Percentiles rank a stretch among this genome's conserved stretches.
phyloP scores from a whole-genome alignment of 805 yeast species.

The Monosporozyma aerobia region DNA sequence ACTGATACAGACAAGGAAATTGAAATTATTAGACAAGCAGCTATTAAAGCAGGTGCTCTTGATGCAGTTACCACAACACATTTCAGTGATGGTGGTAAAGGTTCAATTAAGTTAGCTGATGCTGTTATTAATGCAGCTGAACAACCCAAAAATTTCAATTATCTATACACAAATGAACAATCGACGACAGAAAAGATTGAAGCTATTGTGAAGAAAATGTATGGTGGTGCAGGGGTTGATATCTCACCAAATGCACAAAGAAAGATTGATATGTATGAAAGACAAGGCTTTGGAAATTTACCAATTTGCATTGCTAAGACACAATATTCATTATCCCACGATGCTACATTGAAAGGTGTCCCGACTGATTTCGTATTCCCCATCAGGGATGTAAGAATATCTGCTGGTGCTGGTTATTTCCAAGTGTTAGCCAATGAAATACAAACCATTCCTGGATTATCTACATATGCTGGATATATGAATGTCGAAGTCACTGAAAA shows the following conservation, averaged over 20 bases:
- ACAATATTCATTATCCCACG: conserved; percentile 92
- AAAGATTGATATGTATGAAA: conserved; percentile 72
- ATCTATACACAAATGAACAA: conserved; percentile 61
- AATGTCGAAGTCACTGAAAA: conserved; percentile 84
- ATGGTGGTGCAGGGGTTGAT: conserved; percentile 83
- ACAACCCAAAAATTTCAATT: conserved; percentile 41
- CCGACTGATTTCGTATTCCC: conserved; percentile 93
- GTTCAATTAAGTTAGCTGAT: conserved; percentile 76
- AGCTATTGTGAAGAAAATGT: conserved; percentile 78
- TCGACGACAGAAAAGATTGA: conserved; percentile 73
- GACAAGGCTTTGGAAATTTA: conserved; percentile 81
- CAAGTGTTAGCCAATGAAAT: conserved; percentile 96
- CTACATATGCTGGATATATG: conserved; percentile 95
- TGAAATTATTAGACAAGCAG: conserved; percentile 67
- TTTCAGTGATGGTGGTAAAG: conserved; percentile 93
- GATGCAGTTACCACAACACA: conserved; percentile 88
- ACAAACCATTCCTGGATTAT: conserved; percentile 94
- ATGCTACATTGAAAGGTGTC: conserved; percentile 85
- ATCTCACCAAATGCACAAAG: conserved; percentile 70
- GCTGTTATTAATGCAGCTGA: conserved; percentile 70
- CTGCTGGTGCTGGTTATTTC: conserved; percentile 94
- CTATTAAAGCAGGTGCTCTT: conserved; percentile 84
- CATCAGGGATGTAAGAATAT: conserved; percentile 85
- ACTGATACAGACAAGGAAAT: conserved; percentile 77
- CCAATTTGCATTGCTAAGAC: conserved; percentile 98